Evolutionary conservation across 805 yeast genomes (phyloP).

Genomic region (Ogataea glucozyma): DNA sequence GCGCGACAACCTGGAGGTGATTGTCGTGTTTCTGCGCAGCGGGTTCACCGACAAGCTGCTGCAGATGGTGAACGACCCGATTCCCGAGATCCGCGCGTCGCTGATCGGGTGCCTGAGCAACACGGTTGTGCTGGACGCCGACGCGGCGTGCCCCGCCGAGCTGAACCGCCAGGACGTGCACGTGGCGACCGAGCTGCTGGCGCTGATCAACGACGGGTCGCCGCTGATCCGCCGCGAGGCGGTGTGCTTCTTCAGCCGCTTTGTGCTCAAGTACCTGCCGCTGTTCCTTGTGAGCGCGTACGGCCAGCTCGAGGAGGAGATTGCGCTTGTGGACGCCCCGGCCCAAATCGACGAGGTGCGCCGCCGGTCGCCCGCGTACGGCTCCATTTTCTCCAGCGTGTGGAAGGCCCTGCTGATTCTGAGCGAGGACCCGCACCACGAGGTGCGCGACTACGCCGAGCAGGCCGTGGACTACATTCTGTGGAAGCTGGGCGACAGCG

Average conservation of each 20-base stretch:
- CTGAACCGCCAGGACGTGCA: slow-evolving; percentile 67
- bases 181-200: slow-evolving; percentile 66
- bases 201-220: slow-evolving; percentile 82
- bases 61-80: slow-evolving; percentile 74
- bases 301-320: slow-evolving; percentile 79
- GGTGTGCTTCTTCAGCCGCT: slow-evolving; percentile 71
- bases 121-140: slow-evolving; percentile 51
- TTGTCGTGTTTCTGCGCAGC: slow-evolving; percentile 65
- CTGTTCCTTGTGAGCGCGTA: slow-evolving; percentile 87
- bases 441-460: slow-evolving; percentile 72
- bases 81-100: slow-evolving; percentile 93
- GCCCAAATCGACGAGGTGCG: slow-evolving; percentile 62
- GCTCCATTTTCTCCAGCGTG: slow-evolving; percentile 78
- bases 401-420: slow-evolving; percentile 84
- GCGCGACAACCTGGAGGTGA: slow-evolving; percentile 71
- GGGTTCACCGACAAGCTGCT: slow-evolving; percentile 59
- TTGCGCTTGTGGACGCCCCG: slow-evolving; percentile 63
- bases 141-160: slow-evolving; percentile 40
- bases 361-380: slow-evolving; percentile 76
- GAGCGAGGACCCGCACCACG: slow-evolving; percentile 85
- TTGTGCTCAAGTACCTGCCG: slow-evolving; percentile 65
- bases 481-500: slow-evolving; percentile 61
- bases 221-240: slow-evolving; percentile 86
- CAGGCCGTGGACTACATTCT: slow-evolving; percentile 74
- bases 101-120: slow-evolving; percentile 71